Evolutionary conservation across 164 flowering plant species (phyloP).

Genomic region (Liquidambar formosana): DNA sequence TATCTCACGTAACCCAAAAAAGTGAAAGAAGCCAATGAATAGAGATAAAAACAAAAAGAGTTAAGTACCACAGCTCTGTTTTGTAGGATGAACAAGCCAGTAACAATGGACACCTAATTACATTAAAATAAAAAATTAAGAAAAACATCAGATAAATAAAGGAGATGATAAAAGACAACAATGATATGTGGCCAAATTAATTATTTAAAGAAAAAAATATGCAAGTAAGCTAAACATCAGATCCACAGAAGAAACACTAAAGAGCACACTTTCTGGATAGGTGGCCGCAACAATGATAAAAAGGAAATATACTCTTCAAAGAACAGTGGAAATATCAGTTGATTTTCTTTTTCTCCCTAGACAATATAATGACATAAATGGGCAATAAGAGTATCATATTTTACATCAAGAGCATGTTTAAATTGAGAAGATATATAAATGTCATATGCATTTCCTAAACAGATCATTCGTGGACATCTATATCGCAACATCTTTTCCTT

Average conservation of each 20-base stretch:
- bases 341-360: neutral
- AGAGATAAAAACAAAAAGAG: neutral
- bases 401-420: neutral
- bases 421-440: neutral
- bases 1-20: neutral
- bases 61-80: slow-evolving; percentile 61
- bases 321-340: neutral
- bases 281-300: too few relatives aligned
- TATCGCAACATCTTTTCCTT: neutral
- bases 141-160: neutral
- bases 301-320: too few relatives aligned
- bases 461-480: neutral
- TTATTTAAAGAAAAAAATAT: neutral
- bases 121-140: neutral
- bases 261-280: too few relatives aligned
- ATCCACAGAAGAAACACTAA: too few relatives aligned
- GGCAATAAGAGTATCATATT: neutral
- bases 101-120: slow-evolving; percentile 43
- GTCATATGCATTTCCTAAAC: neutral
- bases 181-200: neutral
- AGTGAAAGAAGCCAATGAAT: neutral
- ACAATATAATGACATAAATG: neutral
- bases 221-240: too few relatives aligned
- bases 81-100: slow-evolving; percentile 55
- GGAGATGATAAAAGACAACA: neutral